A percentile compares a stretch with the other conserved stretches of the same genome.
Evolutionary conservation across 257 asterid genomes (phyloP).

Genomic region (Solanum lycopersicoides): DNA sequence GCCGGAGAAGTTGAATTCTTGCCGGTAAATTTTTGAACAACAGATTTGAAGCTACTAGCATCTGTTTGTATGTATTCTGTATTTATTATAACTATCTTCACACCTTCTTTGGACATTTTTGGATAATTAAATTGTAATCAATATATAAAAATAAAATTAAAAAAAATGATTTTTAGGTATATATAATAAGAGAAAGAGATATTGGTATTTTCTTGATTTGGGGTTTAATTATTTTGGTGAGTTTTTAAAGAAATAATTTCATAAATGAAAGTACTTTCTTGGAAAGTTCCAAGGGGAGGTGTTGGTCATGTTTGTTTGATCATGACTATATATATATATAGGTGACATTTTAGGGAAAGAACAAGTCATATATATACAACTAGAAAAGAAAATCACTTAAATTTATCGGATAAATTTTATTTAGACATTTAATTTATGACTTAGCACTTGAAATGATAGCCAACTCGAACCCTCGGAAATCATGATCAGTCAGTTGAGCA

Average conservation of each 20-base stretch:
- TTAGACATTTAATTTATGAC: too few species aligned
- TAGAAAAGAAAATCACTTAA: too few species aligned
- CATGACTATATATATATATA: not conserved
- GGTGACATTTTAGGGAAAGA: not conserved
- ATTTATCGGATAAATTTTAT: too few species aligned
- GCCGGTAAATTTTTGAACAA: slow-evolving; percentile 63
- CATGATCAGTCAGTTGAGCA: not conserved
- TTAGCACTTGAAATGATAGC: too few species aligned
- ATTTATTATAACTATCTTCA: slow-evolving; percentile 55
- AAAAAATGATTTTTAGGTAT: not conserved
- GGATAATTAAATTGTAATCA: not conserved
- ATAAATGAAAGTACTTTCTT: not conserved
- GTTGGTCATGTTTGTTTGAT: not conserved
- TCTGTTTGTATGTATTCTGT: slow-evolving; percentile 59
- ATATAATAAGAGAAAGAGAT: not conserved
- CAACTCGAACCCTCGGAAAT: too few species aligned
- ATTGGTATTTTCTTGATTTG: not conserved
- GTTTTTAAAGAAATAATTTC: not conserved
- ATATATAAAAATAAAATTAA: too few species aligned
- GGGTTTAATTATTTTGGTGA: not conserved
- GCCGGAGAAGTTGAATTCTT: slow-evolving; percentile 17
- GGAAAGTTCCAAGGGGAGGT: not conserved
- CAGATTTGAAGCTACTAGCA: slow-evolving; percentile 53
- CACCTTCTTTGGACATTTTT: not conserved
- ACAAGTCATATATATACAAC: not conserved